These are phyloP conservation scores for Dysphania ambrosioides DNA, from an alignment of 148 eudicot genomes.

Conservation along the genomic window DNA sequence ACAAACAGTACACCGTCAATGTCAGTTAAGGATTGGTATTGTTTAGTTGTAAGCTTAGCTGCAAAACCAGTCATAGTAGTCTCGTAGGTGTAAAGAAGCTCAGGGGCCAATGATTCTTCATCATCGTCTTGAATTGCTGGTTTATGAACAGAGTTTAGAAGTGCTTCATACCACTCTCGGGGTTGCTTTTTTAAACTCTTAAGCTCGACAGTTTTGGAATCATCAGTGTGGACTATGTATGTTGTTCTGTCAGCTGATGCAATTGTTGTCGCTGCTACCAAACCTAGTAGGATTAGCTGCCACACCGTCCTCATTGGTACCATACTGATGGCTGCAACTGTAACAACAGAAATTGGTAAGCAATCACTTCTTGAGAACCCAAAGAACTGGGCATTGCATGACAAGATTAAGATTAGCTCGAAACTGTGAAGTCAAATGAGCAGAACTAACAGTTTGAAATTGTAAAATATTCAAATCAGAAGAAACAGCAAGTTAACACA, in stretches of 20 bases:
- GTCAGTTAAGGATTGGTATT: constrained; percentile 32
- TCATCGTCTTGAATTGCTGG: constrained; percentile 24
- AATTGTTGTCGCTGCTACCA: constrained; percentile 22
- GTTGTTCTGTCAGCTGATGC: constrained; percentile 33
- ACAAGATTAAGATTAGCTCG: not conserved
- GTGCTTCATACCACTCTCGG: constrained; percentile 39
- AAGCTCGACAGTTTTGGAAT: constrained; percentile 31
- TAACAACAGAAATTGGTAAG: not conserved
- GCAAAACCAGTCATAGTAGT: constrained; percentile 61
- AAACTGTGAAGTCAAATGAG: not conserved
- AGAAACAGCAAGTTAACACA: constrained; percentile 2
- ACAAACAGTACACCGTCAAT: constrained; percentile 51
- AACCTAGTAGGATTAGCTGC: constrained; percentile 21
- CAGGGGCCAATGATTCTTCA: constrained; percentile 34
- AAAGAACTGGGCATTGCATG: not conserved
- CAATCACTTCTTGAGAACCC: not conserved
- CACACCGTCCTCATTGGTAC: constrained; percentile 15
- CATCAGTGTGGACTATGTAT: constrained; percentile 60
- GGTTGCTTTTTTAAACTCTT: constrained; percentile 26
- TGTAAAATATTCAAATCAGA: not conserved
- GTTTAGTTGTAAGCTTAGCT: constrained; percentile 45
- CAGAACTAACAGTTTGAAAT: not conserved
- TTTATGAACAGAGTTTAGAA: constrained; percentile 10
- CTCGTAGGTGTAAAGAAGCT: constrained; percentile 58
- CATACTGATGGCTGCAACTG: constrained; percentile 36